Base-by-base conservation (phyloP, 148 eudicot genomes). In the Rhododendron ovatum region DNA sequence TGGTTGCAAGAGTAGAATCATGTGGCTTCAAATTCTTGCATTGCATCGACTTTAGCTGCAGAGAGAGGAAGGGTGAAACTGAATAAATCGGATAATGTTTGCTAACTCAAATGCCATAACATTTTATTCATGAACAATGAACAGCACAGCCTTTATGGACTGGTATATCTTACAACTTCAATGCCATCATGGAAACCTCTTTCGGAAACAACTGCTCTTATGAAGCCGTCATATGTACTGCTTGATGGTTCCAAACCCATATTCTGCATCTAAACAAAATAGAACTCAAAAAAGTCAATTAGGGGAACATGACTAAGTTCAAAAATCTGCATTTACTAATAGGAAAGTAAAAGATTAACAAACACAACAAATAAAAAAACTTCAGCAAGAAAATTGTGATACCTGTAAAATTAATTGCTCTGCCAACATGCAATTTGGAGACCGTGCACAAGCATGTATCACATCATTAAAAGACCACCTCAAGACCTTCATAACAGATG, bases 351-450 rank as follows among this genome's bases (percentile, higher is more conserved):
- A 22, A 47, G 37, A 88, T 83, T 57, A 75, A 61, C 39, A 39
- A 81, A 47, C 79, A 78, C 61, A 50, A 28, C 26, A 84, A 83
- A 41, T 74, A 85, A 28, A 47, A 79, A 26, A 65, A 73, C 33
- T 26, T 28, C 55, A 65, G 30, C 57, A 39, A 74, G 13, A 85
- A 85, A 50, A 28, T 85, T 20, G 22, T n/a, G 59, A 77, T 90
- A 95, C 99, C 99, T 95, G 99, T 88, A 84, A 59, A 84, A 96
- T 74, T 88, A 96, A 91, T 84, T 90, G 90, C 88, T 93, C 93
- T 77, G 96, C 96, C 86, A 95, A 88, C 79, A 30, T 55, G 83
- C 59, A 83, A 80, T 95, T 91, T 82, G 17, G 59, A 50, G 86
- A 51, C 33, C 63, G 86, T 83, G 91, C 94, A 90, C 98, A 95